phyloP scores from a whole-genome alignment of 495 filamentous ascomycete genomes.

The Aspergillus mulundensis region DNA sequence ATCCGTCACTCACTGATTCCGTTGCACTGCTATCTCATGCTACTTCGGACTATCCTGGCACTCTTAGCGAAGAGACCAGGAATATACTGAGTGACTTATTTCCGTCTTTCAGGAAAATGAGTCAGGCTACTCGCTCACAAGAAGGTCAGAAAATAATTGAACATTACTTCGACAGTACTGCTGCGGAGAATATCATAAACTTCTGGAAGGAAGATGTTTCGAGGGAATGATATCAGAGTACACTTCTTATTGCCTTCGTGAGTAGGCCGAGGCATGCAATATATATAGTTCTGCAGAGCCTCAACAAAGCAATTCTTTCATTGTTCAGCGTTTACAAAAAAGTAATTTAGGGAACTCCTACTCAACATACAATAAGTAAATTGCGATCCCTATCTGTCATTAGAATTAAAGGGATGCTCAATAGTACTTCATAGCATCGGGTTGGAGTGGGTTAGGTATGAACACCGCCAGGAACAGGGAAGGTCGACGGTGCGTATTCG shows the following conservation, averaged over 20 bases:
- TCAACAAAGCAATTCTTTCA: no score
- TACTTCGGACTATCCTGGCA: slow-evolving; percentile 20
- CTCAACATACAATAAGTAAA: no score
- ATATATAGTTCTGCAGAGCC: no score
- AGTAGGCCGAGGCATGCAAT: no score
- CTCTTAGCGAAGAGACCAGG: slow-evolving; percentile 36
- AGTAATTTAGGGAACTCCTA: no score
- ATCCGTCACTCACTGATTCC: slow-evolving; percentile 17
- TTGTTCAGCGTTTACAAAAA: no score
- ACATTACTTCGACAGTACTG: slow-evolving; percentile 32
- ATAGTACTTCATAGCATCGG: not conserved
- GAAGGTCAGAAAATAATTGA: slow-evolving; percentile 31
- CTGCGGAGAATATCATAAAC: slow-evolving; percentile 27
- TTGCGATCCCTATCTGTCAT: no score
- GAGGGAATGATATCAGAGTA: slow-evolving; percentile 14
- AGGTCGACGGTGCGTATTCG: not conserved
- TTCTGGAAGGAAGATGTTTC: slow-evolving; percentile 48
- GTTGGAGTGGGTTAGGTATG: not conserved
- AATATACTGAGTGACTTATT: slow-evolving; percentile 50
- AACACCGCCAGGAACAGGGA: slow-evolving; percentile 6
- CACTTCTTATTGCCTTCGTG: no score
- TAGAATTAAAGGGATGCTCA: no score
- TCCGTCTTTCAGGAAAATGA: slow-evolving; percentile 43
- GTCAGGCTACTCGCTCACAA: slow-evolving; percentile 29
- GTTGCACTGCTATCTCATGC: slow-evolving; percentile 44